Conservation (phyloP, 1,284 basidiomycete species). For the Rhizoctonia solani region DNA sequence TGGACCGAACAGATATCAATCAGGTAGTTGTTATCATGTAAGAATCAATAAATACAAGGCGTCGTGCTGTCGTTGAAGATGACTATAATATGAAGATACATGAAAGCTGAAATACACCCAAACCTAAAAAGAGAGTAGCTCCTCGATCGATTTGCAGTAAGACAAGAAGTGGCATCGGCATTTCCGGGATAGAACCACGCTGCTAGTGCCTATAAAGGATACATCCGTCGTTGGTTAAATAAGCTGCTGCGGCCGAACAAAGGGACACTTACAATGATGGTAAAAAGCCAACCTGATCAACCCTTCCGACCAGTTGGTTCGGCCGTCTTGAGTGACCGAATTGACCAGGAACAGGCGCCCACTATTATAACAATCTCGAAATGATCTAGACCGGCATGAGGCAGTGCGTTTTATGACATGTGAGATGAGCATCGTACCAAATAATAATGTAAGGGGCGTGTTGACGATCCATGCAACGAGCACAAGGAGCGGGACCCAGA, state of each 20-base stretch:
- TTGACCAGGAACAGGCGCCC: slow-evolving; percentile 36
- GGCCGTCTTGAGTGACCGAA: slow-evolving; percentile 35
- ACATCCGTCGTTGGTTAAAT: background rate
- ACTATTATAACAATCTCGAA: slow-evolving; percentile 32
- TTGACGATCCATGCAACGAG: slow-evolving; percentile 25
- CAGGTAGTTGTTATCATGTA: no score
- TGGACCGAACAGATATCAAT: no score
- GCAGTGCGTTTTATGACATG: background rate
- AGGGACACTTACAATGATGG: slow-evolving; percentile 14
- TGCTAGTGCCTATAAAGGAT: slow-evolving; percentile 26
- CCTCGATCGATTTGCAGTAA: background rate
- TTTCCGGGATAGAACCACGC: slow-evolving; percentile 36
- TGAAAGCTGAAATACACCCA: no score
- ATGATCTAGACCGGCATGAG: slow-evolving; percentile 11
- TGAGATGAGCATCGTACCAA: slow-evolving; percentile 11
- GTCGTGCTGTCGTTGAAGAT: no score
- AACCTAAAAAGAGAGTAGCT: background rate
- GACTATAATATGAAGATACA: no score
- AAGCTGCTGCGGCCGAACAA: background rate
- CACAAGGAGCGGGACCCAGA: slow-evolving; percentile 33
- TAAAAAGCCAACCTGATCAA: slow-evolving; percentile 35
- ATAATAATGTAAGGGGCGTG: slow-evolving; percentile 26
- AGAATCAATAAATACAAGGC: no score
- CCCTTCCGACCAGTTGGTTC: slow-evolving; percentile 37
- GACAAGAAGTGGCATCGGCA: slow-evolving; percentile 12